Conservation (phyloP, 768 basidiomycete genomes). For the Cyclocybe cylindracea region DNA sequence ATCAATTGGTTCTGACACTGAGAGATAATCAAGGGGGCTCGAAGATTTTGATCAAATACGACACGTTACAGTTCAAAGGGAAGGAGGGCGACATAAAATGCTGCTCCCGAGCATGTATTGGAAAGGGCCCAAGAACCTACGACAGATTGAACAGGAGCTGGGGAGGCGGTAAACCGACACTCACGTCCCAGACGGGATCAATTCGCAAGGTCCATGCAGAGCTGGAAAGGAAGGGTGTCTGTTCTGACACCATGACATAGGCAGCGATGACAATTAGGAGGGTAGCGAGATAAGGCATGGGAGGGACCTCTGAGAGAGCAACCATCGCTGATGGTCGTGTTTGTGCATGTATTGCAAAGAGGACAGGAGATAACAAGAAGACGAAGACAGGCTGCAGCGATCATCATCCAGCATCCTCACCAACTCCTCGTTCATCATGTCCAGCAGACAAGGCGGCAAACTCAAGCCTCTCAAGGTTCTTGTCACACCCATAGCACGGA, state of each 20-base stretch:
- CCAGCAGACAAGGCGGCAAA: conserved; percentile 80
- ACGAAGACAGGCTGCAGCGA: neutral
- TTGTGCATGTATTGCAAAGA: conserved; percentile 7
- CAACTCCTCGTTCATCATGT: conserved; percentile 38
- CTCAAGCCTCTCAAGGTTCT: conserved; percentile 82
- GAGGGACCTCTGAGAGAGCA: no score
- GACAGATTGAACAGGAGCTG: neutral
- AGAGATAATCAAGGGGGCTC: conserved; percentile 3
- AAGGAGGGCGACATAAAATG: conserved; percentile 79
- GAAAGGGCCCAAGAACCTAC: conserved; percentile 82
- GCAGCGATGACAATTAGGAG: neutral
- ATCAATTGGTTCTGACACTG: conserved; percentile 56
- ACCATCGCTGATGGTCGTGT: neutral
- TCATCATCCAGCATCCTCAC: conserved; percentile 8
- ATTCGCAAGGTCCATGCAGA: conserved; percentile 7
- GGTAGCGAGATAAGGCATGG: conserved; percentile 1
- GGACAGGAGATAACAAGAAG: conserved; percentile 1
- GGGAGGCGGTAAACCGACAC: conserved; percentile 9
- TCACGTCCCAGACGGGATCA: conserved; percentile 37
- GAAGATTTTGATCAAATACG: neutral
- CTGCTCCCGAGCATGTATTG: conserved; percentile 82
- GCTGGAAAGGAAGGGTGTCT: neutral
- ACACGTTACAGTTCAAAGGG: conserved; percentile 58
- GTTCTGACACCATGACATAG: neutral
- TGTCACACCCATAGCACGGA: neutral